These are phyloP conservation scores for Fusarium subglutinans DNA, from an alignment of 2,329 filamentous ascomycete genomes.

Conservation along the genomic window DNA sequence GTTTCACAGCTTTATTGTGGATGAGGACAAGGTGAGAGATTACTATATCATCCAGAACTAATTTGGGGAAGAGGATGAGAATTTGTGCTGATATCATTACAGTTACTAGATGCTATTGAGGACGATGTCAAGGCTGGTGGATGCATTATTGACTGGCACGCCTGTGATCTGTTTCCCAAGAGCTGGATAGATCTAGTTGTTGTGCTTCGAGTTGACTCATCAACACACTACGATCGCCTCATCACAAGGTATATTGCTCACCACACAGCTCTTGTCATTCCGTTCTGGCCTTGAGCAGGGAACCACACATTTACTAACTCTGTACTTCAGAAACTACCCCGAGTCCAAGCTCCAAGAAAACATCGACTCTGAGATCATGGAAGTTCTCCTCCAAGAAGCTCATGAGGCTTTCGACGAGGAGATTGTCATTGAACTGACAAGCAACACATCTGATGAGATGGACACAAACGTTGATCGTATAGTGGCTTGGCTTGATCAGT, in stretches of 20 bases:
- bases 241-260: slow-evolving; percentile 66
- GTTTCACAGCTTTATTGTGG: slow-evolving; percentile 88
- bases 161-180: slow-evolving; percentile 92
- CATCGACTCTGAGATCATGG: slow-evolving; percentile 96
- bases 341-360: slow-evolving; percentile 95
- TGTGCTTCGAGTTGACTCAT: slow-evolving; percentile 84
- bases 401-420: slow-evolving; percentile 85
- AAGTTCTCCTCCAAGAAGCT: slow-evolving; percentile 91
- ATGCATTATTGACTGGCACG: slow-evolving; percentile 96
- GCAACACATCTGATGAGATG: slow-evolving; percentile 84
- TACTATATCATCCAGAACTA: rapidly evolving
- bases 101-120: slow-evolving; percentile 91
- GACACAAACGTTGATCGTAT: slow-evolving; percentile 89
- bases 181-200: slow-evolving; percentile 96
- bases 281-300: neutral
- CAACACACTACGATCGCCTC: slow-evolving; percentile 84
- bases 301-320: neutral
- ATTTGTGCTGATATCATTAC: slow-evolving; percentile 16
- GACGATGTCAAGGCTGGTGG: slow-evolving; percentile 81
- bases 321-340: slow-evolving; percentile 71
- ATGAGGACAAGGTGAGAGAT: slow-evolving; percentile 85
- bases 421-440: slow-evolving; percentile 88
- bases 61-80: neutral
- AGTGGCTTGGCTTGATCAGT: slow-evolving; percentile 81
- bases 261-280: neutral